Evolutionary conservation across 179 eudicot genomes (phyloP), one percentile per base, ranked within the genome.

Genomic region (Silene noctiflora): DNA sequence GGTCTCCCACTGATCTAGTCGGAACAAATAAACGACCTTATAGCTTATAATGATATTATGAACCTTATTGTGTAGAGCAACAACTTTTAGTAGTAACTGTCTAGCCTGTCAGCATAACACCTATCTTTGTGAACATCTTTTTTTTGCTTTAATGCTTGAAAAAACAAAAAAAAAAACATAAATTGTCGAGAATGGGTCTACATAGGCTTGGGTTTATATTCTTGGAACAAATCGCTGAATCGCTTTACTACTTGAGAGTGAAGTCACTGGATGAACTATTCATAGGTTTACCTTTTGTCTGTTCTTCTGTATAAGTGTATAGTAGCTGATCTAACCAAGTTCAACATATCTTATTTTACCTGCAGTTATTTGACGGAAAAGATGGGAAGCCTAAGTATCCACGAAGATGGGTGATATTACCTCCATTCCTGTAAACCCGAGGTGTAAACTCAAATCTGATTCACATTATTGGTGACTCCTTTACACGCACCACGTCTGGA

Each of bases 371-470:
- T 71, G 96, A 94, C 72, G 97, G 98, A 27, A 94, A 94, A 81
- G 98, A 94, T 1, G 97, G 97, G 76, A 84, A 85, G 76, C 97
- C 98, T 12, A 90, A 87, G 85, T 94, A 94, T 75, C 96, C 97
- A 61, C 86, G 94, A 8, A 84, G 98, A 81, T 92, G 98, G 98
- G 93, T 94, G 55, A 92, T 94, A 71, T 79, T 94, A 61, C 97
- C 97, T 75, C 97, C 97, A 74, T 92, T 94, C 89, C 91, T 90
- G 87, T 94, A 90, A 82, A 82, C 66, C 46, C 53, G 42, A 42
- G 60, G 19, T 2, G 13, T 12, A 17, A 21, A 21, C 3, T 13
- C 14, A 11, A 69, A 20, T 67, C 25, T 35, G 1, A 27, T 16
- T 70, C 1, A 17, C 58, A 0, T 14, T 24, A 22, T 44, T 53